phyloP scores from a whole-genome alignment of 108 stramenopile species.

The Cyclotella choctawhatcheeana region DNA sequence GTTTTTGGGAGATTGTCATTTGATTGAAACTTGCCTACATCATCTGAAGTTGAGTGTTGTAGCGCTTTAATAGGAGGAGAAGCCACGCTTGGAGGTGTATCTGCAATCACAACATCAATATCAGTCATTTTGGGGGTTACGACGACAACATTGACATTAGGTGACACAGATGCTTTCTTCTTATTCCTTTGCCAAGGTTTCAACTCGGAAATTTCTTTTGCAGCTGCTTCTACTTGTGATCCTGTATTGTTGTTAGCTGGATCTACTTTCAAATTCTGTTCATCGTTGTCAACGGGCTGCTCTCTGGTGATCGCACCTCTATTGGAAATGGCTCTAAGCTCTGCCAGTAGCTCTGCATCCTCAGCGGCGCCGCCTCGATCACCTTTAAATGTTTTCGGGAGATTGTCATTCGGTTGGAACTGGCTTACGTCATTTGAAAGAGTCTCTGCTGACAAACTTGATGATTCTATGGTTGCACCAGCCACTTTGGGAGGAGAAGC shows the following conservation, averaged over 20 bases:
- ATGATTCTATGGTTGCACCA: neutral
- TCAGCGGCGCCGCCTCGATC: constrained; percentile 78
- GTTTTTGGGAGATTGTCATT: constrained; percentile 40
- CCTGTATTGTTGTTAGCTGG: too few relatives aligned
- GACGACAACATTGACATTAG: neutral
- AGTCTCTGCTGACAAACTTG: neutral
- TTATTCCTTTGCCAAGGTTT: constrained; percentile 1
- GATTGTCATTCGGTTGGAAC: constrained; percentile 26
- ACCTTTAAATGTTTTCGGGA: constrained; percentile 65
- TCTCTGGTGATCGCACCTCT: constrained; percentile 14
- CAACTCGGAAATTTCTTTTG: neutral
- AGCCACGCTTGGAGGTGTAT: too few relatives aligned
- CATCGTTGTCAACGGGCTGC: too few relatives aligned
- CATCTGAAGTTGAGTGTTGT: too few relatives aligned
- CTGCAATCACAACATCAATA: too few relatives aligned
- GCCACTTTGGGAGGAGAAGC: neutral
- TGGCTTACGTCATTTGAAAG: neutral
- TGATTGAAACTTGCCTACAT: constrained; percentile 1
- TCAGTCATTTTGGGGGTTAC: neutral
- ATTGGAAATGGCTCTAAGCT: constrained; percentile 58
- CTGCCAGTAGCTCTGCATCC: constrained; percentile 59
- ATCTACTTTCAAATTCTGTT: too few relatives aligned
- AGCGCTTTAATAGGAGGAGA: too few relatives aligned
- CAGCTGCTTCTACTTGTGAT: too few relatives aligned
- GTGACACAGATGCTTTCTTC: neutral